Evolutionary conservation across 2,329 filamentous ascomycete species (phyloP).

Genomic region (Pseudopithomyces maydicus): DNA sequence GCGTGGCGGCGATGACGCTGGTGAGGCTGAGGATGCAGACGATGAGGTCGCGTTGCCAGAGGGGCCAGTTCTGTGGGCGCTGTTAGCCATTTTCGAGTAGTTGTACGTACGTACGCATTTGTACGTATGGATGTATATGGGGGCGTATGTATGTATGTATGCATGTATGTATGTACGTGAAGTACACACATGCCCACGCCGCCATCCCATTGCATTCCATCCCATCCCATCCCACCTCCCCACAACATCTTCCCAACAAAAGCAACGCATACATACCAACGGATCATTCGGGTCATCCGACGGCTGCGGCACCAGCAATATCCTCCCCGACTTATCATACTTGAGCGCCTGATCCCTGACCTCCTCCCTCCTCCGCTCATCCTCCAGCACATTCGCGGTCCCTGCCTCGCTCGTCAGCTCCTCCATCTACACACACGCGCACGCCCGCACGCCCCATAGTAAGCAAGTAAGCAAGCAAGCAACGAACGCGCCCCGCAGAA

Average conservation of each 20-base stretch:
- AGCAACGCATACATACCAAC: constrained; percentile 56
- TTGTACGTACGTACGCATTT: no score
- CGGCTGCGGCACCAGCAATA: constrained; percentile 88
- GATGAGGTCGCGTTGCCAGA: constrained; percentile 84
- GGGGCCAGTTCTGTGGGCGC: constrained; percentile 71
- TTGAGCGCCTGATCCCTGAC: constrained; percentile 62
- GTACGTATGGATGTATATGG: no score
- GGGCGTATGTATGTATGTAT: no score
- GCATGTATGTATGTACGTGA: no score
- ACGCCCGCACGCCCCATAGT: no score
- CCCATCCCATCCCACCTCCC: no score
- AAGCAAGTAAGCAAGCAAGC: no score
- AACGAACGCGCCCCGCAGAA: not conserved
- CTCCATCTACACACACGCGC: no score
- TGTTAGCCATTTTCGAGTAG: no score
- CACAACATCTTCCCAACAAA: no score
- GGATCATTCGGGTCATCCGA: constrained; percentile 91
- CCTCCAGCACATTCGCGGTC: constrained; percentile 48
- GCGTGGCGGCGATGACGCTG: constrained; percentile 80
- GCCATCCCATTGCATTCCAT: not conserved
- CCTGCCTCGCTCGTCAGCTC: no score
- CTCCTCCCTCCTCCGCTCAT: constrained; percentile 35
- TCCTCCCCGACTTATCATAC: constrained; percentile 71
- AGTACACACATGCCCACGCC: no score
- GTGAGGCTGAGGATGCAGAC: constrained; percentile 77